A percentile compares a stretch with the other conserved stretches of the same genome.
Conservation (phyloP, 257 asterid genomes). For the Solanum pennellii region DNA sequence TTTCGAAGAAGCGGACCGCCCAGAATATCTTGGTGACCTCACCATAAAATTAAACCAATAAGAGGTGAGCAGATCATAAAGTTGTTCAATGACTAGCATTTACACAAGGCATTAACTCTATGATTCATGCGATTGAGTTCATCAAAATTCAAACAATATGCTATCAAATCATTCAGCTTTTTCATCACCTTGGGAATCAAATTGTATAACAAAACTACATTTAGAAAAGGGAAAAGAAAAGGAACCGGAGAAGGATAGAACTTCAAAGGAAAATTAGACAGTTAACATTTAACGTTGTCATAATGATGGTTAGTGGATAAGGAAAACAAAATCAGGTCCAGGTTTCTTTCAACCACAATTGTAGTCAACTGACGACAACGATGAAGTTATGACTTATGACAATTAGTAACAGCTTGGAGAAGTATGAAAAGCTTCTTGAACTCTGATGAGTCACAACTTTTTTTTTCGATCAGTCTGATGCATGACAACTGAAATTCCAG, state of each 20-base stretch:
- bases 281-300: neutral
- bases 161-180: neutral
- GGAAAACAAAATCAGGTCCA: neutral
- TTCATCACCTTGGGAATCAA: neutral
- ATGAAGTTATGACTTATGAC: neutral
- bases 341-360: neutral
- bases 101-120: neutral
- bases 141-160: neutral
- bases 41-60: constrained; percentile 8
- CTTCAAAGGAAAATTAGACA: neutral
- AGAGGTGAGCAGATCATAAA: neutral
- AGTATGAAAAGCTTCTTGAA: neutral
- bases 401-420: neutral
- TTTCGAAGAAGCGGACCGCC: constrained; percentile 3
- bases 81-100: neutral
- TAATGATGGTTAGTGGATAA: neutral
- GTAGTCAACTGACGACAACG: neutral
- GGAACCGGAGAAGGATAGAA: neutral
- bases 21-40: constrained; percentile 13
- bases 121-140: neutral
- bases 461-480: neutral
- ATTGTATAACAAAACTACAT: neutral
- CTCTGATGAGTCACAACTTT: neutral
- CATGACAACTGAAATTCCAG: neutral
- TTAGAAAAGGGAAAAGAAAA: neutral